phyloP scores from a whole-genome alignment of 2,329 filamentous ascomycete genomes.

The Colletotrichum spaethianum region DNA sequence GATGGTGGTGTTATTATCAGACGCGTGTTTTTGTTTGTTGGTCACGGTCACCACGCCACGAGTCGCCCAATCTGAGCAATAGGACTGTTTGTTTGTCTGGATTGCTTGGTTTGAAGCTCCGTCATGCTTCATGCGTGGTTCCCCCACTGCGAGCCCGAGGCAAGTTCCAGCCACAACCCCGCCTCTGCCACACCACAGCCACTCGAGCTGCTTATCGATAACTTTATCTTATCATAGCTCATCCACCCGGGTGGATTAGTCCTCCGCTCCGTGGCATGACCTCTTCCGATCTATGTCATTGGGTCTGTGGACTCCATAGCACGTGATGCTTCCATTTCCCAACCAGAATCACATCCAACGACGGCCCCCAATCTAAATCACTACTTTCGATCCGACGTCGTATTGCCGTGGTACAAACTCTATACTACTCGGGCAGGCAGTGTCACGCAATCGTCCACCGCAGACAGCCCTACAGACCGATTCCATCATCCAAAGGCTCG shows the following conservation, averaged over 20 bases:
- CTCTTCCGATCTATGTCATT: no score
- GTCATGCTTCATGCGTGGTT: conserved; percentile 37
- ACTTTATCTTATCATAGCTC: not conserved
- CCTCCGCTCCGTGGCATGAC: not conserved
- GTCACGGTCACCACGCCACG: conserved; percentile 19
- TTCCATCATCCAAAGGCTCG: conserved; percentile 1
- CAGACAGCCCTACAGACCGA: conserved; percentile 13
- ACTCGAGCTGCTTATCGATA: not conserved
- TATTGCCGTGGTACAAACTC: conserved; percentile 26
- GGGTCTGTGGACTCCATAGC: no score
- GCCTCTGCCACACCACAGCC: not conserved
- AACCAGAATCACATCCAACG: conserved; percentile 6
- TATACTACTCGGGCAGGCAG: conserved; percentile 6
- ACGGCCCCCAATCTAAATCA: conserved; percentile 17
- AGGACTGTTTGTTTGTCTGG: conserved; percentile 22
- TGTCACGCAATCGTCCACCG: conserved; percentile 23
- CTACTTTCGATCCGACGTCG: conserved; percentile 29
- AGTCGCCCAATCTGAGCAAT: conserved; percentile 23
- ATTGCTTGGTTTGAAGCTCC: conserved; percentile 33
- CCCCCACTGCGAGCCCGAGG: conserved; percentile 7
- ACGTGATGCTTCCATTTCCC: no score
- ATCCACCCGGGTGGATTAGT: not conserved
- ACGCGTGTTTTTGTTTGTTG: conserved; percentile 24
- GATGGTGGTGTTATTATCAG: not conserved
- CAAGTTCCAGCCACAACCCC: conserved; percentile 19